Conservation (phyloP, 2,329 filamentous ascomycete genomes). For the Aspergillus aculeatinus region DNA sequence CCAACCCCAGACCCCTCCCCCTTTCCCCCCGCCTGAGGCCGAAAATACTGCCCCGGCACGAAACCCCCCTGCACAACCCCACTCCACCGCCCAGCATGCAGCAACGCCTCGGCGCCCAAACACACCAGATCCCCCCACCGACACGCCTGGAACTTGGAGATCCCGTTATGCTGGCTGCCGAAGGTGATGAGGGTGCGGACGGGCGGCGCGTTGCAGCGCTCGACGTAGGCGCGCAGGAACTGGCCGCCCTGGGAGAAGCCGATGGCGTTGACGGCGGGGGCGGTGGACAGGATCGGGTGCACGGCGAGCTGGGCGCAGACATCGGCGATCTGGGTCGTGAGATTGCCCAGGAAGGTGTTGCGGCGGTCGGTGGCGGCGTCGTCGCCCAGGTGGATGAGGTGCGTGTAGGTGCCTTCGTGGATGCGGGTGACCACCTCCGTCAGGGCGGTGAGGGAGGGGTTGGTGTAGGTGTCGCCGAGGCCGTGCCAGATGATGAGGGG, state of each 20-base stretch:
- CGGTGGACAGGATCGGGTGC: slow-evolving; percentile 77
- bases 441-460: slow-evolving; percentile 70
- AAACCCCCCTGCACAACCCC: slow-evolving; percentile 72
- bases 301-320: slow-evolving; percentile 76
- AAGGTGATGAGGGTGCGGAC: slow-evolving; percentile 82
- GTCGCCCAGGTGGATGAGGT: slow-evolving; percentile 71
- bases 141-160: slow-evolving; percentile 77
- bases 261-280: slow-evolving; percentile 81
- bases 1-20: no score
- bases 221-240: slow-evolving; percentile 86
- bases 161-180: slow-evolving; percentile 90
- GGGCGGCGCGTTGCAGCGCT: slow-evolving; percentile 77
- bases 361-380: slow-evolving; percentile 69
- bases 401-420: slow-evolving; percentile 80
- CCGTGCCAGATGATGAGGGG: slow-evolving; percentile 96
- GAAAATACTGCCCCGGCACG: slow-evolving; percentile 94
- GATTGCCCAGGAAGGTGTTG: slow-evolving; percentile 87
- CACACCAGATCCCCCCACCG: slow-evolving; percentile 72
- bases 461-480: slow-evolving; percentile 65
- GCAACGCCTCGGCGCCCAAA: slow-evolving; percentile 71
- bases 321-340: slow-evolving; percentile 71
- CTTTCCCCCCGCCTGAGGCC: slow-evolving; percentile 56
- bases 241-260: slow-evolving; percentile 96
- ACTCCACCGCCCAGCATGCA: slow-evolving; percentile 79
- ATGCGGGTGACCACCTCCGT: slow-evolving; percentile 68